A percentile compares a stretch with the other conserved stretches of the same genome.
These are phyloP conservation scores for Pouteria campechiana DNA, from an alignment of 179 eudicot genomes.

Conservation along the genomic window DNA sequence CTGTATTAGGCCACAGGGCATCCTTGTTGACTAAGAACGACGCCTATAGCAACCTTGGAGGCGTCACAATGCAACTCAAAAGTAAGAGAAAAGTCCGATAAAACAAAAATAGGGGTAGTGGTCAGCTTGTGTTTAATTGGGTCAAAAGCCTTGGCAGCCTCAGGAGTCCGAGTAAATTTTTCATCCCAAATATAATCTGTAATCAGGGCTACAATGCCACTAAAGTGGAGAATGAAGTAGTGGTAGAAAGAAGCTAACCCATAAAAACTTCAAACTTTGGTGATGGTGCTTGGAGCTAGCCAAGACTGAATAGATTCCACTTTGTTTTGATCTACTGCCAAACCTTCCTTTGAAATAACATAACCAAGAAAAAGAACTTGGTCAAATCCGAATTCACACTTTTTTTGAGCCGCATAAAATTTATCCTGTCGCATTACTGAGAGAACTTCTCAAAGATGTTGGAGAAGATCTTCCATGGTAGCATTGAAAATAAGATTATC, in stretches of 20 bases:
- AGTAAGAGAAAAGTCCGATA: too few species aligned
- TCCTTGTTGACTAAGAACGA: too few species aligned
- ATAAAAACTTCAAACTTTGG: conserved; percentile 1
- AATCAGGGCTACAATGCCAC: not conserved
- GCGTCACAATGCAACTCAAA: not conserved
- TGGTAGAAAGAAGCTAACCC: conserved; percentile 1
- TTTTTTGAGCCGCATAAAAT: not conserved
- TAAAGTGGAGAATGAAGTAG: not conserved
- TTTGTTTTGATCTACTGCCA: not conserved
- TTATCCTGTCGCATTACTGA: not conserved
- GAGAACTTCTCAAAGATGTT: not conserved
- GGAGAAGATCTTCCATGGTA: not conserved
- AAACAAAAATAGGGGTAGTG: not conserved
- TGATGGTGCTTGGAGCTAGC: not conserved
- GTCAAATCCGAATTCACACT: not conserved
- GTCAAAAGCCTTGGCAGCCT: not conserved
- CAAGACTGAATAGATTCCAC: not conserved
- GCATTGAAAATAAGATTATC: not conserved
- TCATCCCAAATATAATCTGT: conserved; percentile 1
- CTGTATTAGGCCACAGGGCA: not conserved
- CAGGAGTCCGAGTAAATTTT: not conserved
- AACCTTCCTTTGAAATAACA: not conserved
- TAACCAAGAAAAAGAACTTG: too few species aligned
- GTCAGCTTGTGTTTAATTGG: not conserved
- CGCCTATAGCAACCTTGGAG: not conserved